Conservation (phyloP, 2,329 filamentous ascomycete species). For the Exophiala viscosa region DNA sequence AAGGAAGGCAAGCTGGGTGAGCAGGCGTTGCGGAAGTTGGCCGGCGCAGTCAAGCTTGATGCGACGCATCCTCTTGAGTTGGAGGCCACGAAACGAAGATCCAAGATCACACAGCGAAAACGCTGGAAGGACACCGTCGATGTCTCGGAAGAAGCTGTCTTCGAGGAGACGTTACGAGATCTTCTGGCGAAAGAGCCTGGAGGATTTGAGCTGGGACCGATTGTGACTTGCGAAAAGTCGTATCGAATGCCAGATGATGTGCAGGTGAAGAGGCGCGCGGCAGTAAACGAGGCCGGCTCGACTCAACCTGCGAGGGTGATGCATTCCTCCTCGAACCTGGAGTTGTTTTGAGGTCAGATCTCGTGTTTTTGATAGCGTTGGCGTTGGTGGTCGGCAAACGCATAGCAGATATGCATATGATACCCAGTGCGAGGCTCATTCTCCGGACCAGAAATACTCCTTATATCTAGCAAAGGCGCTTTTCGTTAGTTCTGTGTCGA, state of each 20-base stretch:
- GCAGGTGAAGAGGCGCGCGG: constrained; percentile 30
- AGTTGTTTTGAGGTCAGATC: constrained; percentile 1
- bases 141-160: constrained; percentile 46
- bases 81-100: constrained; percentile 34
- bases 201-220: constrained; percentile 44
- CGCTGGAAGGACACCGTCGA: constrained; percentile 20
- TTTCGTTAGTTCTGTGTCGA: not conserved
- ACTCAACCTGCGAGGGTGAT: constrained; percentile 24
- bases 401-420: constrained; percentile 16
- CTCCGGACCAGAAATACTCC: constrained; percentile 23
- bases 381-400: constrained; percentile 20
- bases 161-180: constrained; percentile 55
- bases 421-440: constrained; percentile 22
- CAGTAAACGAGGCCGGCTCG: constrained; percentile 27
- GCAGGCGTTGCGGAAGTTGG: constrained; percentile 60
- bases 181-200: constrained; percentile 40
- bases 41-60: constrained; percentile 46
- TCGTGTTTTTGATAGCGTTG: constrained; percentile 18
- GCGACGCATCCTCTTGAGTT: constrained; percentile 40
- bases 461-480: constrained; percentile 13
- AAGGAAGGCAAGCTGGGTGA: constrained; percentile 64
- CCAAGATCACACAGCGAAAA: constrained; percentile 33
- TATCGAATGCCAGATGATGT: constrained; percentile 48
- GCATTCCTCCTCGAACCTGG: constrained; percentile 17
- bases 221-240: constrained; percentile 59